Conservation (phyloP, 1,284 basidiomycete genomes). For the Sanghuangporus sanghuang region DNA sequence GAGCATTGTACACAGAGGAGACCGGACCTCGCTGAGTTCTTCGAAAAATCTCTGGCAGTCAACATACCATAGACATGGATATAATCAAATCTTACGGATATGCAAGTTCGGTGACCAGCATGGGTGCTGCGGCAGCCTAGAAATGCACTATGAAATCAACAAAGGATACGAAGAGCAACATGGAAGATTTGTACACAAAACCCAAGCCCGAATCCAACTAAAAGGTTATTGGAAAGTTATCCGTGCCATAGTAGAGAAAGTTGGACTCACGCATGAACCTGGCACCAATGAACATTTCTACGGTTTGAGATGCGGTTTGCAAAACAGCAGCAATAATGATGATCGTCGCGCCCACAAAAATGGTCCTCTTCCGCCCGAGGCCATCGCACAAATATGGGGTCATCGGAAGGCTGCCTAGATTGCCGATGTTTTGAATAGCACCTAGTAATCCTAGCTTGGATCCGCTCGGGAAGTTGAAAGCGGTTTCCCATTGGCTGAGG, state of each 20-base stretch:
- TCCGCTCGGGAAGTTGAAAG: constrained; percentile 18
- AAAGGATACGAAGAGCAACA: not conserved
- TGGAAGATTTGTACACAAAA: constrained; percentile 35
- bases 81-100: constrained; percentile 32
- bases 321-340: constrained; percentile 25
- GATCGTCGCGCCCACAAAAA: constrained; percentile 26
- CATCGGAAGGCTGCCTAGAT: constrained; percentile 25
- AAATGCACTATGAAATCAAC: not conserved
- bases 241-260: not conserved
- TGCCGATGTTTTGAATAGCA: constrained; percentile 27
- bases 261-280: constrained; percentile 20
- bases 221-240: constrained; percentile 28
- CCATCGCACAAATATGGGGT: constrained; percentile 27
- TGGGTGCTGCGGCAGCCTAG: constrained; percentile 36
- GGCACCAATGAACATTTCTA: constrained; percentile 29
- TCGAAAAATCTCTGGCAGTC: not conserved
- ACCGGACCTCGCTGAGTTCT: constrained; percentile 42
- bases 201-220: constrained; percentile 51
- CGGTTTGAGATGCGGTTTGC: constrained; percentile 27
- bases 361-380: constrained; percentile 26
- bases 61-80: not conserved
- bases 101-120: constrained; percentile 51
- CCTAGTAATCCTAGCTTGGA: constrained; percentile 21
- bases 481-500: constrained; percentile 31
- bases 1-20: constrained; percentile 51